Base-by-base conservation (phyloP, 805 yeast species). In the Candida corydali region DNA sequence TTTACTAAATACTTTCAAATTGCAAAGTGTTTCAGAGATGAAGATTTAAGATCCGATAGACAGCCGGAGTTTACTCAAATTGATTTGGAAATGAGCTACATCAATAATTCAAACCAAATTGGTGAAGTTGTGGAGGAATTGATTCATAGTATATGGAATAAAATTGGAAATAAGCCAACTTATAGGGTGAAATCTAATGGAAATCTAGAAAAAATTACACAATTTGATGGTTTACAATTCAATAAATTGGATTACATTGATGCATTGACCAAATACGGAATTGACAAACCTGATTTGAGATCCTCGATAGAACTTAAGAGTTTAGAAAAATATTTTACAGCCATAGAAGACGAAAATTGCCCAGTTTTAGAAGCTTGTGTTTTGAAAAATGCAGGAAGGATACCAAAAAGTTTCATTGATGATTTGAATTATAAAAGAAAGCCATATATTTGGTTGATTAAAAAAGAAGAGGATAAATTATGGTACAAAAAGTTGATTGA, bases 21-120 rank as follows among this genome's bases (percentile, higher is more conserved):
- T 26, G 98, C 98, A 3, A 80, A 77, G 51, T 93, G 99, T 57
- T 93, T 93, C 57, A 72, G 99, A 46, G 98, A 93, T 57, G 99
- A 93, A 57, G 98, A 93, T 61, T 70, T 93, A 39, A 73, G 99
- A 41, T 80, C 86, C 1, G 98, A 93, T 57, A 75, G 98, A 59
- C 98, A 93, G 60, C 98, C 98, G 0, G 98, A 93, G 56, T 93
- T 93, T 57, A 93, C 98, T 1, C 99, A 93, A 61, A 64, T 93
- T n/a, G 99, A 93, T 68, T 49, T 93, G 61, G 99, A 93, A 58
- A 82, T 93, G 91, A 76, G 89, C 14, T 93, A 82, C 64, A 81
- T 89, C 3, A 69, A 70, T 43, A 76, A 77, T 22, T 62, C 68
- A 11, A 86, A 85, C 46, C 69, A 65, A 40, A 94, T 93, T 5